Evolutionary conservation across 257 asterid species (phyloP), one percentile per base, ranked within the genome.

Genomic region (Plantago elongata): DNA sequence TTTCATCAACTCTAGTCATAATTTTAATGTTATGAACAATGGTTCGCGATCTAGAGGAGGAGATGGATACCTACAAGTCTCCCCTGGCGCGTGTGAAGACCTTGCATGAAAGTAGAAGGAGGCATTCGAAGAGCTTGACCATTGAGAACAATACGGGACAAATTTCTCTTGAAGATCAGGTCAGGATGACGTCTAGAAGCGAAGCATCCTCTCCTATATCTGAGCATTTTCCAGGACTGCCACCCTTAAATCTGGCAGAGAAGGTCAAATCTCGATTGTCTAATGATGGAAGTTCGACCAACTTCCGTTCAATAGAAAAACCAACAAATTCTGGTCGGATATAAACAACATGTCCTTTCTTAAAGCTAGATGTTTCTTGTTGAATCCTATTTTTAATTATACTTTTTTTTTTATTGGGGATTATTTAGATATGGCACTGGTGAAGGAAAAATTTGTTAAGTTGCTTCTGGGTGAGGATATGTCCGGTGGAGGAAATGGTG

Each of bases 401-500:
- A 54, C 0, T 7, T 57, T 9, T 29, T 57, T 9, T 29, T 61
- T 0, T 11, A 5, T 48, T 49, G 67, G 49, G 3, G 54, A 17
- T 15, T 14, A 55, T 56, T 16, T 56, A 88, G 97, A 86, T 74
- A 70, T 78, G 78, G 93, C 81, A 11, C 5, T 78, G 76, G 81
- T 92, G 97, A 92, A 92, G 86, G 97, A 92, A 69, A 92, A 73
- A 66, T 92, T 86, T 71, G 79, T 95, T 54, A 92, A 92, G 78
- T 66, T 92, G 95, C 94, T 92, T 14, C 76, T 92, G 30, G 99
- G 97, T 3, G 99, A 92, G 86, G 97, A 89, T 69, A 92, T 92
- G 99, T 92, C 99, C 22, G 99, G 99, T 54, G 95, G 97, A 52
- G 99, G 99, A 27, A 89, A 89, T 74, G 97, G 99, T 43, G 97